phyloP scores from a whole-genome alignment of 139 green algal species.

The Nannochloris sp. region DNA sequence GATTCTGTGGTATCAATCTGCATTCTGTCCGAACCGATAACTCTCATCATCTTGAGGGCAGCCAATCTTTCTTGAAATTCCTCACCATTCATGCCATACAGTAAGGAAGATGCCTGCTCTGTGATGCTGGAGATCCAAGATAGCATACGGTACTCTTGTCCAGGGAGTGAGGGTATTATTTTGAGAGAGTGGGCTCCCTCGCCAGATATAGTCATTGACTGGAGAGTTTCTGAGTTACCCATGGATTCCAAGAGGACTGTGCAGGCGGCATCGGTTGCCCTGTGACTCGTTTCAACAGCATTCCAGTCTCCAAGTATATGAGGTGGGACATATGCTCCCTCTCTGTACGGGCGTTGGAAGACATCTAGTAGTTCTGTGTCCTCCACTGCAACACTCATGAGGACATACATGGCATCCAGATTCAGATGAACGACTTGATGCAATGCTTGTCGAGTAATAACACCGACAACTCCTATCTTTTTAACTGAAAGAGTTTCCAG shows the following conservation, averaged over 20 bases:
- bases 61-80: slow-evolving; percentile 1
- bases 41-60: background rate
- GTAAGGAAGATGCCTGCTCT: background rate
- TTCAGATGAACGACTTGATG: background rate
- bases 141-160: background rate
- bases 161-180: background rate
- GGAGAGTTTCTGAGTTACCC: slow-evolving; percentile 5
- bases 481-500: slow-evolving; percentile 1
- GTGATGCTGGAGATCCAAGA: background rate
- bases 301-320: slow-evolving; percentile 26
- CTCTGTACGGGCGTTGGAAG: slow-evolving; percentile 24
- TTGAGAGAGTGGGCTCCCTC: slow-evolving; percentile 1
- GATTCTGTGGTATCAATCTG: background rate
- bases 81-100: background rate
- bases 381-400: background rate
- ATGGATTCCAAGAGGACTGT: slow-evolving; percentile 9
- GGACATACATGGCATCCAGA: background rate
- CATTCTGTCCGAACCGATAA: background rate
- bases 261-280: slow-evolving; percentile 10
- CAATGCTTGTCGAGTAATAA: background rate
- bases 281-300: slow-evolving; percentile 12
- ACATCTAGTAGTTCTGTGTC: slow-evolving; percentile 8
- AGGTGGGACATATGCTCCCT: slow-evolving; percentile 22
- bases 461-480: background rate
- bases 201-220: background rate